A percentile compares a stretch with the other conserved stretches of the same genome.
phyloP scores from a whole-genome alignment of 1,139 yeast genomes.

The Komagataea norvegica region DNA sequence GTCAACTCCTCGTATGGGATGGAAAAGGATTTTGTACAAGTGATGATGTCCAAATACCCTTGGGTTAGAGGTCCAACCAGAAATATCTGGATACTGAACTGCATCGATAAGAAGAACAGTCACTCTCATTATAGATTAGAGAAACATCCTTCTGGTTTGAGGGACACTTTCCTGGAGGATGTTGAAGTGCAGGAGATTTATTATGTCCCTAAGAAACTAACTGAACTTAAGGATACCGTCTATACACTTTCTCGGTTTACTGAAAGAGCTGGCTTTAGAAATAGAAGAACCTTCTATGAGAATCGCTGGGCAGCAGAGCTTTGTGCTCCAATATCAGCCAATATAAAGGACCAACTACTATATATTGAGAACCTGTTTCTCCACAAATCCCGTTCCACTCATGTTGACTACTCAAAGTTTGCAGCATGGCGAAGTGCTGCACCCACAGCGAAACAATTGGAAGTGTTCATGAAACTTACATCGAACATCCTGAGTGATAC shows the following conservation, averaged over 20 bases:
- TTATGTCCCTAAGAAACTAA: neutral
- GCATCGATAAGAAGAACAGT: constrained; percentile 4
- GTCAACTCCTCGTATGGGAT: constrained; percentile 14
- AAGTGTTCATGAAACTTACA: neutral
- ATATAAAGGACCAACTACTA: constrained; percentile 19
- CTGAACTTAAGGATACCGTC: constrained; percentile 6
- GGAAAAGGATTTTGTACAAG: constrained; percentile 2
- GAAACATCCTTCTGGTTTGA: constrained; percentile 16
- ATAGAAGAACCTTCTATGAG: constrained; percentile 17
- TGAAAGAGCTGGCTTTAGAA: constrained; percentile 14
- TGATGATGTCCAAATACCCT: constrained; percentile 22
- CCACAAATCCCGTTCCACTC: constrained; percentile 14
- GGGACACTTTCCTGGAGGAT: constrained; percentile 10
- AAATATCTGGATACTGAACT: constrained; percentile 16
- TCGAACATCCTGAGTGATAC: neutral
- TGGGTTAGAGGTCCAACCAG: constrained; percentile 20
- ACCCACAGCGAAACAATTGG: constrained; percentile 17
- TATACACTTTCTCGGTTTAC: constrained; percentile 17
- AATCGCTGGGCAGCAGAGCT: constrained; percentile 19
- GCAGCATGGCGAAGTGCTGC: constrained; percentile 30
- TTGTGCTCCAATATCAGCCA: constrained; percentile 21
- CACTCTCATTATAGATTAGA: constrained; percentile 20
- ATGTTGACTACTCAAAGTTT: constrained; percentile 23
- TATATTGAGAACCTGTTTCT: constrained; percentile 21
- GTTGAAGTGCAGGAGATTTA: constrained; percentile 9